Conservation (phyloP, 2,329 filamentous ascomycete species). For the Diaporthe longicolla region DNA sequence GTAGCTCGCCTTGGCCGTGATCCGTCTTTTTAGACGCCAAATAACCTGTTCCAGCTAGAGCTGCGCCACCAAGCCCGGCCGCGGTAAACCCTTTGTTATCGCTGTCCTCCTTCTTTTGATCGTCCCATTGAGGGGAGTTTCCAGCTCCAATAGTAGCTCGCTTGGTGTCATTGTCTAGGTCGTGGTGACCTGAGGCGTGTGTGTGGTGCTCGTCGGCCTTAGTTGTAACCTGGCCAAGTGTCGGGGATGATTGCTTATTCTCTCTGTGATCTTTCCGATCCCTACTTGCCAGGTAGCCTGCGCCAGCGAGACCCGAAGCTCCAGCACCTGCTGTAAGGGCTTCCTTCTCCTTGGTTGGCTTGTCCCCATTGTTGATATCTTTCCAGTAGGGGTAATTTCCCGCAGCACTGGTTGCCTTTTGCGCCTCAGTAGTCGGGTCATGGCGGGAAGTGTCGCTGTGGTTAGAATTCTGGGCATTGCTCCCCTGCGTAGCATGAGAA, state of each 20-base stretch:
- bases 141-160: slow-evolving; percentile 23
- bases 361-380: not conserved
- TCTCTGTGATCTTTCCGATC: not conserved
- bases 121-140: slow-evolving; percentile 18
- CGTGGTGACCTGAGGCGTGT: not conserved
- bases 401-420: slow-evolving; percentile 30
- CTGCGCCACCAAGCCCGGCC: slow-evolving; percentile 11
- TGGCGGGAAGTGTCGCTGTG: not conserved
- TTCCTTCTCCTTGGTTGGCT: not conserved
- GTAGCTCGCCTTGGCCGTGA: not conserved
- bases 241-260: not conserved
- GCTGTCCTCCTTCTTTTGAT: slow-evolving; percentile 6
- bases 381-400: slow-evolving; percentile 29
- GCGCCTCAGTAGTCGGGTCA: slow-evolving; percentile 9
- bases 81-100: not conserved
- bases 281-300: slow-evolving; percentile 34
- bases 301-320: slow-evolving; percentile 30
- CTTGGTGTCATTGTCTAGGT: not conserved
- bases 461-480: not conserved
- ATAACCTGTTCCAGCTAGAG: slow-evolving; percentile 7
- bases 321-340: slow-evolving; percentile 23
- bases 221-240: not conserved
- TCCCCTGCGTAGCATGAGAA: not conserved
- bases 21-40: not conserved
- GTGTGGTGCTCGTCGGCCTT: not conserved